phyloP scores from a whole-genome alignment of 768 basidiomycete genomes.

The Pleurotus djamor region DNA sequence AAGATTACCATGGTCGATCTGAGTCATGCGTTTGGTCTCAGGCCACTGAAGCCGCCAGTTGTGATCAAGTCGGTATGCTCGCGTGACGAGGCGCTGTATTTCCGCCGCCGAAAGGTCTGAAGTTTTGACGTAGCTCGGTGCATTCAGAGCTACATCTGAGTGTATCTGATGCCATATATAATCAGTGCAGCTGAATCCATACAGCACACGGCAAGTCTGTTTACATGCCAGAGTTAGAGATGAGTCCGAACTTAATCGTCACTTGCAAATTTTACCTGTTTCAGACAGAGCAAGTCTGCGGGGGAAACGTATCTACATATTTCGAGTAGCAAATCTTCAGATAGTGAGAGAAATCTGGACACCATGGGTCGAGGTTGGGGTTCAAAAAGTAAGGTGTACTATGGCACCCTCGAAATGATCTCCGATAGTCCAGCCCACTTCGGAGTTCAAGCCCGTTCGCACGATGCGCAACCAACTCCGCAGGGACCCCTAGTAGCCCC shows the following conservation, averaged over 20 bases:
- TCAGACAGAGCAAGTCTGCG: conserved; percentile 42
- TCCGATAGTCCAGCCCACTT: no score
- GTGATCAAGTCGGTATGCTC: conserved; percentile 44
- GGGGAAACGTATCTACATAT: conserved; percentile 29
- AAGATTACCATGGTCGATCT: conserved; percentile 34
- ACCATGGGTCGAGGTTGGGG: conserved; percentile 1
- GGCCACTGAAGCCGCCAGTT: conserved; percentile 44
- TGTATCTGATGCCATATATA: conserved; percentile 55
- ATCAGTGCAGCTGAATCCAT: conserved; percentile 48
- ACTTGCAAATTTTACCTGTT: conserved; percentile 38
- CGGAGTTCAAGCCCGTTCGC: no score
- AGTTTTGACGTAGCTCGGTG: conserved; percentile 28
- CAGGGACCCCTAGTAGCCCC: no score
- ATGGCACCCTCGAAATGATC: no score
- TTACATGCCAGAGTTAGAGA: background rate
- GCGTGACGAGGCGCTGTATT: conserved; percentile 38
- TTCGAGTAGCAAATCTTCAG: conserved; percentile 41
- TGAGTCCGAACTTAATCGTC: no score
- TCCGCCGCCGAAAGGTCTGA: conserved; percentile 32
- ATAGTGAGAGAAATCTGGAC: conserved; percentile 28
- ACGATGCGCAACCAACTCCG: no score
- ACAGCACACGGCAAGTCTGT: conserved; percentile 60
- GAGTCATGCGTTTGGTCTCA: conserved; percentile 29
- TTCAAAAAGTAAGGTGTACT: background rate
- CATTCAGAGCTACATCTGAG: conserved; percentile 45